Base-by-base conservation (phyloP, 257 asterid species). In the Gardenia jasminoides region DNA sequence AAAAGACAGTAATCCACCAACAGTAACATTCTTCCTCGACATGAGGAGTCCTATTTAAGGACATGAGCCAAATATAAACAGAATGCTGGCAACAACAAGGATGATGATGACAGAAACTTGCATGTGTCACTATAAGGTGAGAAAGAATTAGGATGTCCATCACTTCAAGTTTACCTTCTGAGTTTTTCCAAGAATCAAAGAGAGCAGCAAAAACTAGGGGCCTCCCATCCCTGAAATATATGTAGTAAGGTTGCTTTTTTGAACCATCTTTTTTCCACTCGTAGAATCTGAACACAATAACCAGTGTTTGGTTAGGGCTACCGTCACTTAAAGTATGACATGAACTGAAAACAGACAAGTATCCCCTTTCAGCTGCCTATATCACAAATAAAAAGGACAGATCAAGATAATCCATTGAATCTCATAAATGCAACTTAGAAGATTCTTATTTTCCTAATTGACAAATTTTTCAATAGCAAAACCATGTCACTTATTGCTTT, bases 201-300 rank as follows among this genome's bases (percentile, higher is more conserved):
- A 95, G 92, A 79, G 94, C 97, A 77, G 97, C 99, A 83, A 95
- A 91, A 69, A 92, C 94, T 80, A 95, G 86, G 44, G 99, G 97
- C 39, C 90, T 92, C 12, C 86, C 96, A 88, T 95, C 98, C 88
- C 87, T 90, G 19, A 93, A 88, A 84, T 91, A 92, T 77, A 93
- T 75, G 86, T 91, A 89, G 86, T 91, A 95, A 36, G 98, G 99
- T 84, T 95, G 99, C 89, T 89, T 93, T 84, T 77, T 93, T 16
- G 97, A 86, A 28, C 97, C 98, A 79, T 90, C 97, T 61, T 95
- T 95, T 82, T 93, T 93, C 99, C 99, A 95, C 85, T 95, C 97
- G 75, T 93, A 95, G 82, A 93, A 95, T 79, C 99, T 94, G 89
- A 72, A 50, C n/a, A 76, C 46, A 79, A 31, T 69, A 77, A 70